A percentile compares a stretch with the other conserved stretches of the same genome.
Evolutionary conservation across 768 basidiomycete species (phyloP).

Genomic region (Ephemerocybe angulata): DNA sequence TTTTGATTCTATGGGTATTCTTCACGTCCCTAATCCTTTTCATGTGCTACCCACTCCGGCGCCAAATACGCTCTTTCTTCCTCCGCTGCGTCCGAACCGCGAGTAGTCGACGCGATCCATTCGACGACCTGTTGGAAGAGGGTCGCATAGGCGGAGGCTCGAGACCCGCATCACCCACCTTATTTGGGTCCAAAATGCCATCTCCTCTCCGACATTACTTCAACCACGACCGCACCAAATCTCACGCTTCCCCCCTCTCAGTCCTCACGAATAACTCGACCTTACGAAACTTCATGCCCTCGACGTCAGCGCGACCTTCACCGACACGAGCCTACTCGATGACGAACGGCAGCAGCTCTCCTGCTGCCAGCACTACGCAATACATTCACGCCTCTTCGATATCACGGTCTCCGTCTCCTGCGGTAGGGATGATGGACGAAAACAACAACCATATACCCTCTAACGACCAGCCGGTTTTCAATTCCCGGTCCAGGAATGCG

Average conservation of each 20-base stretch:
- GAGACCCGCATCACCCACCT: slow-evolving; percentile 29
- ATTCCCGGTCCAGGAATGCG: slow-evolving; percentile 61
- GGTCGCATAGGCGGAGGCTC: slow-evolving; percentile 33
- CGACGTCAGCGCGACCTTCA: slow-evolving; percentile 23
- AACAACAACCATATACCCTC: slow-evolving; percentile 10
- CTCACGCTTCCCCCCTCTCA: background rate
- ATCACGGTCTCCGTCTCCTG: slow-evolving; percentile 46
- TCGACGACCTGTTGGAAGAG: slow-evolving; percentile 51
- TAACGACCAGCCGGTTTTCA: slow-evolving; percentile 34
- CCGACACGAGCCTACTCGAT: slow-evolving; percentile 37
- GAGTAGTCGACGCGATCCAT: slow-evolving; percentile 30
- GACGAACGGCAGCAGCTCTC: slow-evolving; percentile 20
- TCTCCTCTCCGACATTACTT: slow-evolving; percentile 19
- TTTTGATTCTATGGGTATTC: slow-evolving; percentile 54
- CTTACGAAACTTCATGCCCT: slow-evolving; percentile 15
- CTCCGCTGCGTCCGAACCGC: slow-evolving; percentile 40
- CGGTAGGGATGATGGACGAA: slow-evolving; percentile 31
- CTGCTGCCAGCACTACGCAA: slow-evolving; percentile 35
- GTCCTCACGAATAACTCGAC: background rate
- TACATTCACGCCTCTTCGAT: slow-evolving; percentile 20
- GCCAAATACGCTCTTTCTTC: slow-evolving; percentile 45
- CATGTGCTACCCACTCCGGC: slow-evolving; percentile 55
- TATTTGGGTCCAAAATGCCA: slow-evolving; percentile 33
- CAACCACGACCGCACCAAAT: background rate
- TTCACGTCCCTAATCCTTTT: slow-evolving; percentile 40